Evolutionary conservation across 208 protist species (phyloP).

Genomic region (Leishmania tropica): DNA sequence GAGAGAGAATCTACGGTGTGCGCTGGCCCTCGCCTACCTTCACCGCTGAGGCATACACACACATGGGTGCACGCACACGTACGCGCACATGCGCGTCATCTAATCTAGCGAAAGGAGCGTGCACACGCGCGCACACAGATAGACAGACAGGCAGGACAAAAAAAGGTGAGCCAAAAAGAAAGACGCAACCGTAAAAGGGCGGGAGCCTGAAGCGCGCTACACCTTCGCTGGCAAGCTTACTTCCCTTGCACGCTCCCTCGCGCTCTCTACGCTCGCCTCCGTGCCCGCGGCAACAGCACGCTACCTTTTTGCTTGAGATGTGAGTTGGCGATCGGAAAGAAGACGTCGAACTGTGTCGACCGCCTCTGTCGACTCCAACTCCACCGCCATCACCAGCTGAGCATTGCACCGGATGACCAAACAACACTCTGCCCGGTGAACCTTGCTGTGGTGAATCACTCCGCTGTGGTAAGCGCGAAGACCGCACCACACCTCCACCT

Average conservation of each 20-base stretch:
- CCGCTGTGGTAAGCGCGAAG: constrained; percentile 51
- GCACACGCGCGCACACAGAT: neutral
- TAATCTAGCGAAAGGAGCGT: constrained; percentile 3
- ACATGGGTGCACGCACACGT: neutral
- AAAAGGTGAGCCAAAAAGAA: neutral
- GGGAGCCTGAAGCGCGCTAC: neutral
- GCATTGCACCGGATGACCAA: constrained; percentile 52
- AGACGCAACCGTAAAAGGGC: neutral
- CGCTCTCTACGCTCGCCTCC: neutral
- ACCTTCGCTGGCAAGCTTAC: neutral
- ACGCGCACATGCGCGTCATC: neutral
- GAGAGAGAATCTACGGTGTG: neutral
- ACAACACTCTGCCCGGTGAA: constrained; percentile 51
- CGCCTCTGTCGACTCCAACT: constrained; percentile 57
- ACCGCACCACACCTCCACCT: constrained; percentile 49
- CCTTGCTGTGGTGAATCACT: constrained; percentile 49
- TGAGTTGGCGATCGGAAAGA: neutral
- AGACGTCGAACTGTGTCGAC: constrained; percentile 17
- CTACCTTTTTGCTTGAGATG: neutral
- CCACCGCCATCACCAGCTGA: constrained; percentile 51
- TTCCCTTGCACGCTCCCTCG: neutral
- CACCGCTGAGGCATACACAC: neutral
- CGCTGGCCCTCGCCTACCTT: neutral
- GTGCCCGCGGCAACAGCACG: neutral
- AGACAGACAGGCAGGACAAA: neutral